Evolutionary conservation across 768 basidiomycete genomes (phyloP).

Genomic region (Russula lepida): DNA sequence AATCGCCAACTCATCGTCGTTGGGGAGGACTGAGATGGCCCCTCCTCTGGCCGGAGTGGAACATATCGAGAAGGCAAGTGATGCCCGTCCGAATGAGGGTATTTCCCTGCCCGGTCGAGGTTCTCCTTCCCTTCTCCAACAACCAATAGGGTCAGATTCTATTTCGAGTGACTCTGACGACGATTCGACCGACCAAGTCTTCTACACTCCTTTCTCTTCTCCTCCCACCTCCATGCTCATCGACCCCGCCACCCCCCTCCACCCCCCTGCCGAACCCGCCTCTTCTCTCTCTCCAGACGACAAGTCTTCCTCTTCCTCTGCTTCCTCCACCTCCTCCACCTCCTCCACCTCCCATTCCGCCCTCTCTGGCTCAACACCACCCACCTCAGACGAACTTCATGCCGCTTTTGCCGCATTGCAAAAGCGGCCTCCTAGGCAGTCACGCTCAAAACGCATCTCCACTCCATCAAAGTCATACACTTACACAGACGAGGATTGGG

Average conservation of each 20-base stretch:
- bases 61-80: background rate
- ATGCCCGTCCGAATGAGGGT: background rate
- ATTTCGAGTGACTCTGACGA: slow-evolving; percentile 8
- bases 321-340: slow-evolving; percentile 14
- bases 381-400: slow-evolving; percentile 19
- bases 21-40: background rate
- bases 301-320: slow-evolving; percentile 11
- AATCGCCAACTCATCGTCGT: background rate
- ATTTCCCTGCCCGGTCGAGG: too few relatives aligned
- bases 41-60: background rate
- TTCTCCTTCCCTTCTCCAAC: background rate
- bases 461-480: slow-evolving; percentile 22
- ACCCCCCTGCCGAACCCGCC: slow-evolving; percentile 1
- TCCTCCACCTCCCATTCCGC: background rate
- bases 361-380: slow-evolving; percentile 16
- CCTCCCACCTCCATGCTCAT: slow-evolving; percentile 16
- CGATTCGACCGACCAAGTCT: background rate
- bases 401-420: background rate
- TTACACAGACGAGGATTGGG: slow-evolving; percentile 55
- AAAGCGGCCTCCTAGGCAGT: slow-evolving; percentile 1
- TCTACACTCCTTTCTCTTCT: slow-evolving; percentile 21
- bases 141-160: background rate
- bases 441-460: slow-evolving; percentile 3
- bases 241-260: background rate
- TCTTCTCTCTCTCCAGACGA: background rate